phyloP scores from a whole-genome alignment of 202 grass and related monocot genomes.

The Zizania palustris region DNA sequence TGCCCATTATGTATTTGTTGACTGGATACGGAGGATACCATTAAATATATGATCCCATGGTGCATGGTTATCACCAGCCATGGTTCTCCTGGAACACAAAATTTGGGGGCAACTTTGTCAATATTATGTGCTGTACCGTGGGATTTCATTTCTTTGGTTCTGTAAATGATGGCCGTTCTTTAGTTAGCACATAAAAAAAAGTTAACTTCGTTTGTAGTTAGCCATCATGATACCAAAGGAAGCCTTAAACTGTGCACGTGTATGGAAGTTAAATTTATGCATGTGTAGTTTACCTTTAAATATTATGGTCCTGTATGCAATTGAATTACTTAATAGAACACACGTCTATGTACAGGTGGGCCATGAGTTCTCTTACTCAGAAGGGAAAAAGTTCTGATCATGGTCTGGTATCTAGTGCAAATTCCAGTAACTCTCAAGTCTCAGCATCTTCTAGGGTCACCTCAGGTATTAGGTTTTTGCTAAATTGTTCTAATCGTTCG shows the following conservation, averaged over 20 bases:
- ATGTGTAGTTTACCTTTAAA: slow-evolving; percentile 5
- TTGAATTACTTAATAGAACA: slow-evolving; percentile 36
- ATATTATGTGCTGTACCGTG: background rate
- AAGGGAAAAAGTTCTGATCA: slow-evolving; percentile 92
- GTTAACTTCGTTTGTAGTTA: background rate
- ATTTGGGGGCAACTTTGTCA: background rate
- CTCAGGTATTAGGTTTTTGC: slow-evolving; percentile 55
- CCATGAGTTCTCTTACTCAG: slow-evolving; percentile 93
- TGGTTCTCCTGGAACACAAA: background rate
- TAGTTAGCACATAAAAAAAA: background rate
- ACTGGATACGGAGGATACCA: background rate
- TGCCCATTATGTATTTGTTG: slow-evolving; percentile 22
- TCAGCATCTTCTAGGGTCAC: slow-evolving; percentile 55
- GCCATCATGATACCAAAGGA: background rate
- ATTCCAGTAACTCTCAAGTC: slow-evolving; percentile 54
- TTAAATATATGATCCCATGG: slow-evolving; percentile 2
- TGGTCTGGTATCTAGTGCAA: slow-evolving; percentile 64
- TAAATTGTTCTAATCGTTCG: slow-evolving; percentile 9
- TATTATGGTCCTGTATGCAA: slow-evolving; percentile 26
- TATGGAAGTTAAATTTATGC: slow-evolving; percentile 13
- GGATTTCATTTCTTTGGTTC: background rate
- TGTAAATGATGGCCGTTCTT: background rate
- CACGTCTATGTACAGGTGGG: slow-evolving; percentile 73
- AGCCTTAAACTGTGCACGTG: background rate
- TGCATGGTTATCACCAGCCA: background rate